Percentiles rank a stretch among this genome's conserved stretches.
phyloP scores from a whole-genome alignment of 305 asterid species.

The Rubia balearica region DNA sequence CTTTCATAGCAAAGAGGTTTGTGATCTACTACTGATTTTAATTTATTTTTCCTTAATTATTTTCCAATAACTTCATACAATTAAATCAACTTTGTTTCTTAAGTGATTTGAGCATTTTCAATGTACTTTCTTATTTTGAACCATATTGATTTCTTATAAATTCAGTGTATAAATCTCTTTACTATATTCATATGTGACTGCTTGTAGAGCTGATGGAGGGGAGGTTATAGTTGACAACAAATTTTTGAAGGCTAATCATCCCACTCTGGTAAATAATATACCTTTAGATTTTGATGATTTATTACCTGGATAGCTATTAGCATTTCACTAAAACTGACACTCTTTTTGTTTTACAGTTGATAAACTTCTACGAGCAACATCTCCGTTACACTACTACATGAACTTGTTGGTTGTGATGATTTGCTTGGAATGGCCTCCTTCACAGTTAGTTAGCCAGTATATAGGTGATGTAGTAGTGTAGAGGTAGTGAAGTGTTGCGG shows the following conservation, averaged over 20 bases:
- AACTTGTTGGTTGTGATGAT: constrained; percentile 6
- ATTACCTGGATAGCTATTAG: neutral
- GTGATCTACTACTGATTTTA: constrained; percentile 22
- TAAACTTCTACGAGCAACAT: constrained; percentile 68
- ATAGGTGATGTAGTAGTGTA: constrained; percentile 30
- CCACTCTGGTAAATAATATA: constrained; percentile 44
- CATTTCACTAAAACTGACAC: constrained; percentile 8
- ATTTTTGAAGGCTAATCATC: constrained; percentile 64
- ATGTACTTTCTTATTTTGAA: no score
- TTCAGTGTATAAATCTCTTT: neutral
- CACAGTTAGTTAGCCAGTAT: constrained; percentile 17
- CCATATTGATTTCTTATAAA: no score
- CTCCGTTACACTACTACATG: constrained; percentile 45
- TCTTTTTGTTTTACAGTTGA: constrained; percentile 46
- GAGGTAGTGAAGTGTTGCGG: constrained; percentile 24
- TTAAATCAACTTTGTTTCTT: no score
- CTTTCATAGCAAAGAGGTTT: constrained; percentile 82
- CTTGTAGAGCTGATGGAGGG: constrained; percentile 75
- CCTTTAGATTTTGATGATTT: neutral
- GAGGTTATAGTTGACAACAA: constrained; percentile 68
- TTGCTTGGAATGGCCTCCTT: constrained; percentile 12
- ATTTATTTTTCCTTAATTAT: neutral
- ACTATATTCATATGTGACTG: constrained; percentile 7
- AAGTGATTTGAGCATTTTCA: no score
- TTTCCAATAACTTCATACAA: no score